These are phyloP conservation scores for Suillus americanus DNA, from an alignment of 768 basidiomycete species.

Conservation along the genomic window DNA sequence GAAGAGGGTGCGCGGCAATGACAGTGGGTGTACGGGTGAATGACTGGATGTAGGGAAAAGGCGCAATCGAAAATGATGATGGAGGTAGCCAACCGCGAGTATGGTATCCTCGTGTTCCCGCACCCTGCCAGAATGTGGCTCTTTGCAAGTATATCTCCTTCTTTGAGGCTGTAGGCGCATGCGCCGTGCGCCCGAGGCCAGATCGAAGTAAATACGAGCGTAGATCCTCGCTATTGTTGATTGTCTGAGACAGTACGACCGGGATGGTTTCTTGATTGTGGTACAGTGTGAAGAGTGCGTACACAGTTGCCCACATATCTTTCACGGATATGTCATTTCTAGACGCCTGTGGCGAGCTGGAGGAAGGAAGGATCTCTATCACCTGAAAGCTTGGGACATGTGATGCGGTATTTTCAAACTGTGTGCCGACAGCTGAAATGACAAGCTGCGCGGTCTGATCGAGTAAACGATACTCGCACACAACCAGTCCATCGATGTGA, in stretches of 20 bases:
- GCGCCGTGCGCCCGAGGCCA: slow-evolving; percentile 32
- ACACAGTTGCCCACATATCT: slow-evolving; percentile 42
- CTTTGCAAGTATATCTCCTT: slow-evolving; percentile 40
- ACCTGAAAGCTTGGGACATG: slow-evolving; percentile 23
- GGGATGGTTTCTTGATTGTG: slow-evolving; percentile 43
- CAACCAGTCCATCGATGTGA: slow-evolving; percentile 8
- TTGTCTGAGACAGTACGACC: slow-evolving; percentile 26
- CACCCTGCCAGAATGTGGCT: slow-evolving; percentile 51
- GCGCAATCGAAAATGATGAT: slow-evolving; percentile 18
- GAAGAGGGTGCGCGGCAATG: slow-evolving; percentile 51
- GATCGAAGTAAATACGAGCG: slow-evolving; percentile 37
- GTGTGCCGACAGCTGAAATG: slow-evolving; percentile 21
- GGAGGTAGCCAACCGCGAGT: slow-evolving; percentile 32
- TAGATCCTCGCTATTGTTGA: slow-evolving; percentile 35
- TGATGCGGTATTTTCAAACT: slow-evolving; percentile 17
- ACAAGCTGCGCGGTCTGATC: slow-evolving; percentile 12
- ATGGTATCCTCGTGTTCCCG: slow-evolving; percentile 38
- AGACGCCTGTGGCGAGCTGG: neutral
- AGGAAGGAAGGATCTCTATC: slow-evolving; percentile 12
- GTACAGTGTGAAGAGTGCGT: slow-evolving; percentile 41
- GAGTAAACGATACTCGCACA: slow-evolving; percentile 16
- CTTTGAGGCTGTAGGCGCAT: slow-evolving; percentile 15
- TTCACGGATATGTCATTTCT: slow-evolving; percentile 21
- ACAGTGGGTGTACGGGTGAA: slow-evolving; percentile 48
- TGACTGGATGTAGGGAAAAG: slow-evolving; percentile 37